Conservation (phyloP, 129 eudicot species). For the Chrysanthemum makinoi region DNA sequence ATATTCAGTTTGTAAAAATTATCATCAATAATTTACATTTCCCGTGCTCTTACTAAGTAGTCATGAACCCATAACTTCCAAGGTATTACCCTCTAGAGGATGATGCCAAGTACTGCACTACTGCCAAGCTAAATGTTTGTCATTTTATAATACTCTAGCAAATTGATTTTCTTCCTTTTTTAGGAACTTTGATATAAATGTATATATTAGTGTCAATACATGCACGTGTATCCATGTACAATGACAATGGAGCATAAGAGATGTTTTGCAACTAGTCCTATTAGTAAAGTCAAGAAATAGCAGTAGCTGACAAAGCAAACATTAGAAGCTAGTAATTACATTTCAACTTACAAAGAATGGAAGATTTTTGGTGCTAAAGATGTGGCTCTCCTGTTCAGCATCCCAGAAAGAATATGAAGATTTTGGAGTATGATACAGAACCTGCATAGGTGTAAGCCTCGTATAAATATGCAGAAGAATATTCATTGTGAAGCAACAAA, state of each 20-base stretch:
- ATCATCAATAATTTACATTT: not conserved
- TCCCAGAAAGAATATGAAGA: constrained; percentile 90
- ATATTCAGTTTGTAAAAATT: not conserved
- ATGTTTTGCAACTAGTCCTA: not conserved
- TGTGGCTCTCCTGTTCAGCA: constrained; percentile 56
- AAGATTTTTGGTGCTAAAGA: constrained; percentile 80
- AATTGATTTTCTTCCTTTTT: not conserved
- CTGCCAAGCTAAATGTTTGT: not conserved
- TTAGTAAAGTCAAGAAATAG: not conserved
- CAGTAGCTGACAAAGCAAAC: not conserved
- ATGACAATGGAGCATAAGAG: too few relatives aligned
- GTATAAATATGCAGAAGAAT: constrained; percentile 20
- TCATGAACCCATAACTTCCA: not conserved
- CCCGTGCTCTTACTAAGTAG: not conserved
- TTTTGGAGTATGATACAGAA: constrained; percentile 92
- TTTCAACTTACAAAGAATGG: constrained; percentile 88
- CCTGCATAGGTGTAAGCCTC: constrained; percentile 44
- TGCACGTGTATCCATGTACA: not conserved
- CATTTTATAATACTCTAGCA: not conserved
- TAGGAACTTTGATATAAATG: not conserved
- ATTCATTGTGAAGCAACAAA: constrained; percentile 11
- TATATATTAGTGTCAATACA: not conserved
- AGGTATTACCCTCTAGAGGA: not conserved
- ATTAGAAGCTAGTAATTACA: not conserved
- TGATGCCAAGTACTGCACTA: not conserved